Percentiles rank a stretch among this genome's conserved stretches.
Conservation (phyloP, 2,329 filamentous ascomycete genomes). For the Sporothrix variecibatus region DNA sequence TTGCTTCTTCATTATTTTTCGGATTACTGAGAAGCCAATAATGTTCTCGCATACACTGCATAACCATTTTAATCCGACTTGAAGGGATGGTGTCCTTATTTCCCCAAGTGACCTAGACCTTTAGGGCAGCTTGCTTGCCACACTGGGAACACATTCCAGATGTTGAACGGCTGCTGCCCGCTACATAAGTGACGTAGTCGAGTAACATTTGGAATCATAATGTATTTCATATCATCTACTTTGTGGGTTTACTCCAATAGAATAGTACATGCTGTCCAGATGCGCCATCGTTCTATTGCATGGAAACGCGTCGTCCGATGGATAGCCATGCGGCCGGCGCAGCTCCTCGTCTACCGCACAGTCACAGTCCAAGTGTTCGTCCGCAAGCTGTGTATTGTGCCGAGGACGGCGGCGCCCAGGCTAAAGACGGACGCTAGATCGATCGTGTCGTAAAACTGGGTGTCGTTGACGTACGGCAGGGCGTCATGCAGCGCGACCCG, state of each 20-base stretch:
- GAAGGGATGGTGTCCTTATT: no score
- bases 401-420: slow-evolving; percentile 16
- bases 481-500: slow-evolving; percentile 12
- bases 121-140: no score
- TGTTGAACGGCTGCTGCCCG: no score
- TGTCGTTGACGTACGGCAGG: slow-evolving; percentile 9
- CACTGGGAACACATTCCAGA: no score
- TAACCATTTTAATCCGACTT: no score
- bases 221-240: background rate
- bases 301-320: slow-evolving; percentile 4
- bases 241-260: background rate
- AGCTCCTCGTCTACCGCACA: background rate
- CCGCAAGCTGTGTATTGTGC: slow-evolving; percentile 14
- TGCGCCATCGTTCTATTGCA: background rate
- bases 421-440: slow-evolving; percentile 16
- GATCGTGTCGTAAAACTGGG: slow-evolving; percentile 11
- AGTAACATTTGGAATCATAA: background rate
- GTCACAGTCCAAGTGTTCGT: slow-evolving; percentile 3
- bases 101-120: no score
- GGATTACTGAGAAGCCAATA: no score
- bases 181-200: no score
- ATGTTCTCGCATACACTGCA: no score
- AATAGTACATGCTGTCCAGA: background rate
- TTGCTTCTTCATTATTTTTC: no score
- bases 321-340: background rate